Evolutionary conservation across 345 rosid species (phyloP).

Genomic region (Noccaea caerulescens): DNA sequence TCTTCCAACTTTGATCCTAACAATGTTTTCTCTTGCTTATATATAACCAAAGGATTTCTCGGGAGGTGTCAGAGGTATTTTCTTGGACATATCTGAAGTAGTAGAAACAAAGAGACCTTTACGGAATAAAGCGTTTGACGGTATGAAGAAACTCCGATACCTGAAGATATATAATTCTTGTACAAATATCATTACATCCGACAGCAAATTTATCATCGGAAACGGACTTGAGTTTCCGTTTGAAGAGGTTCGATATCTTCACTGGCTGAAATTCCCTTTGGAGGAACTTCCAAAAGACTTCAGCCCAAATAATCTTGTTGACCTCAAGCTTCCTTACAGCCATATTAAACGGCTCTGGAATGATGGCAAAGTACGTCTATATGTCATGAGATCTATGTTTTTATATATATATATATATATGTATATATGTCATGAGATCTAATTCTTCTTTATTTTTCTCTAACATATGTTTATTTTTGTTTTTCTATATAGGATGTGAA

Average conservation of each 20-base stretch:
- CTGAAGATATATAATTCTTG: constrained; percentile 25
- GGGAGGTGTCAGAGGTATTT: constrained; percentile 26
- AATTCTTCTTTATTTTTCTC: no score
- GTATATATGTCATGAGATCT: no score
- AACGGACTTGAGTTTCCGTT: constrained; percentile 19
- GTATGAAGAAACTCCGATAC: constrained; percentile 34
- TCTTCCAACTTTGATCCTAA: background rate
- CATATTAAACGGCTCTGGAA: constrained; percentile 39
- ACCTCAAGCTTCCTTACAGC: constrained; percentile 31
- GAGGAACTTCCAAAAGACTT: constrained; percentile 33
- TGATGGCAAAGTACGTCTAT: constrained; percentile 7
- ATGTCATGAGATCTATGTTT: no score
- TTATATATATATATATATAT: no score
- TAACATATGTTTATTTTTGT: no score
- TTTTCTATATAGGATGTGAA: constrained; percentile 9
- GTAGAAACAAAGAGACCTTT: background rate
- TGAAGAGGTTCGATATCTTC: constrained; percentile 22
- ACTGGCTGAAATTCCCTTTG: constrained; percentile 28
- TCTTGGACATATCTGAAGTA: constrained; percentile 28
- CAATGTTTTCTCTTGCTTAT: background rate
- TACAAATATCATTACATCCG: background rate
- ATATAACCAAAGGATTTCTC: background rate
- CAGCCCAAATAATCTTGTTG: constrained; percentile 23
- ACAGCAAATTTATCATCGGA: background rate
- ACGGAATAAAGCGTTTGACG: background rate